Percentiles rank a stretch among this genome's conserved stretches.
These are phyloP conservation scores for Thecamonas trahens DNA, from an alignment of 78 protist genomes.

Conservation along the genomic window DNA sequence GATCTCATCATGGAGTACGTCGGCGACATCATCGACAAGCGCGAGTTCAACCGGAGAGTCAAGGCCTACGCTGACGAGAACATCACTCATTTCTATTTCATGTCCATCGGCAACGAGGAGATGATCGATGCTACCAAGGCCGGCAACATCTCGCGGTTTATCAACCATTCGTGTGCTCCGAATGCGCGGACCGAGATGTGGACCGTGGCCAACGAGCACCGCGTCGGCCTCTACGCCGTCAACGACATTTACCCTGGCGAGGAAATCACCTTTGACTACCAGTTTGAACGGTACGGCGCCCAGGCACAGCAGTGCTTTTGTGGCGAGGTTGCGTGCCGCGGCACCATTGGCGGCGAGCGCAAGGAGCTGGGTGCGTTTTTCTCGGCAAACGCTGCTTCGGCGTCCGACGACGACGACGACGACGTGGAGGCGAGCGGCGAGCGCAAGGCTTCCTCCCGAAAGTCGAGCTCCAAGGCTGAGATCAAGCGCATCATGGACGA, in stretches of 20 bases:
- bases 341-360: too few relatives aligned
- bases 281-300: conserved; percentile 54
- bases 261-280: conserved; percentile 77
- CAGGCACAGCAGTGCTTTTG: conserved; percentile 18
- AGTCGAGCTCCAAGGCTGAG: too few relatives aligned
- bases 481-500: too few relatives aligned
- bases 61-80: not conserved
- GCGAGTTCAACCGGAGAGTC: conserved; percentile 22
- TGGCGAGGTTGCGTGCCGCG: conserved; percentile 1
- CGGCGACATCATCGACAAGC: conserved; percentile 58
- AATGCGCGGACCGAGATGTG: conserved; percentile 65
- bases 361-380: too few relatives aligned
- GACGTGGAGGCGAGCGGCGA: too few relatives aligned
- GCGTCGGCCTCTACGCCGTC: conserved; percentile 70
- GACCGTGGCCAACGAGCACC: conserved; percentile 41
- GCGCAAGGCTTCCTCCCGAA: too few relatives aligned
- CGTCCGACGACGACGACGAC: too few relatives aligned
- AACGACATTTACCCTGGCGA: conserved; percentile 23
- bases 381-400: too few relatives aligned
- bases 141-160: conserved; percentile 59
- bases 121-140: conserved; percentile 52
- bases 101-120: conserved; percentile 31
- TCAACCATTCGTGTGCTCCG: conserved; percentile 73
- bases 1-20: conserved; percentile 58
- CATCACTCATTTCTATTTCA: conserved; percentile 31